Percentiles rank a stretch among this genome's conserved stretches.
These are phyloP conservation scores for Spongiforma sp. DNA, from an alignment of 1,284 basidiomycete genomes.

Conservation along the genomic window DNA sequence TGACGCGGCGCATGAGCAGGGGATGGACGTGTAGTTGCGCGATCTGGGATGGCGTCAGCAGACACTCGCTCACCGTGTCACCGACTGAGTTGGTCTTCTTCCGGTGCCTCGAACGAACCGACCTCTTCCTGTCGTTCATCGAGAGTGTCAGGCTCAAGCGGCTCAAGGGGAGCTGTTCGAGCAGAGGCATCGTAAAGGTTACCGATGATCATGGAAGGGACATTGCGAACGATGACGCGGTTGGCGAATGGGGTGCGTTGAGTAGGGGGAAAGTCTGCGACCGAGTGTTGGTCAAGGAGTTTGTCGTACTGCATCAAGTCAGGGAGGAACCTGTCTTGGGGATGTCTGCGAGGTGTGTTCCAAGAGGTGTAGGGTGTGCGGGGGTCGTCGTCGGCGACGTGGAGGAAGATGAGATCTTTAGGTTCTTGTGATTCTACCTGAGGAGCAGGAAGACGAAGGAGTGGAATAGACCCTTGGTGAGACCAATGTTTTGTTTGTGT, in stretches of 20 bases:
- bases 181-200: conserved; percentile 31
- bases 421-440: conserved; percentile 3
- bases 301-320: conserved; percentile 66
- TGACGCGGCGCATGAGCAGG: conserved; percentile 67
- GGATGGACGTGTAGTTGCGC: conserved; percentile 59
- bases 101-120: conserved; percentile 22
- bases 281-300: conserved; percentile 62
- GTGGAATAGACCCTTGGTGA: conserved; percentile 23
- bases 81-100: conserved; percentile 24
- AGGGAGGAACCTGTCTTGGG: conserved; percentile 46
- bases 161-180: conserved; percentile 1
- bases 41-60: conserved; percentile 31
- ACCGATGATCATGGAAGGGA: conserved; percentile 42
- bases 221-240: conserved; percentile 67
- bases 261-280: conserved; percentile 56
- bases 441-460: conserved; percentile 14
- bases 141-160: conserved; percentile 6
- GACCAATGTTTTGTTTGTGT: no score
- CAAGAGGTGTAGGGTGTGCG: no score
- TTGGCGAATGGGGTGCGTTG: conserved; percentile 55
- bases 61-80: conserved; percentile 26
- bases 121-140: no score
- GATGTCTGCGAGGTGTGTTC: conserved; percentile 26
- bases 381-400: conserved; percentile 1
- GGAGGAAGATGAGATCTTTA: conserved; percentile 9